phyloP scores from a whole-genome alignment of 2,329 filamentous ascomycete genomes.

The Sporothrix schenckii region DNA sequence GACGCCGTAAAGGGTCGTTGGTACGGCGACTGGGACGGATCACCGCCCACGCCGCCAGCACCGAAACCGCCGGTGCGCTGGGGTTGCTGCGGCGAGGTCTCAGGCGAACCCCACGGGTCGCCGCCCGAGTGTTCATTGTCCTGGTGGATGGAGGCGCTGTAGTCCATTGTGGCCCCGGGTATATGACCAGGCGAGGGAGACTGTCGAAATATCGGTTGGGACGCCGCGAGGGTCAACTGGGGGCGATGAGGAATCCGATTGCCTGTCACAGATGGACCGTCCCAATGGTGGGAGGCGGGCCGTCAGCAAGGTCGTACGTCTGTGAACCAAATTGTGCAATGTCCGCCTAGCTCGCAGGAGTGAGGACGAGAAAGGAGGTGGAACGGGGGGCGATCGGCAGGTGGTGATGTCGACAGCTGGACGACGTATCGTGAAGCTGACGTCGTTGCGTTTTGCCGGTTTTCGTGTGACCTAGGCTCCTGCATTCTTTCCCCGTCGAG shows the following conservation, averaged over 20 bases:
- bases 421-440: slow-evolving; percentile 19
- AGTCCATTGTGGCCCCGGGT: slow-evolving; percentile 54
- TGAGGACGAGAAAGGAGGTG: background rate
- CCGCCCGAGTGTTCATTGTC: slow-evolving; percentile 57
- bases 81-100: slow-evolving; percentile 52
- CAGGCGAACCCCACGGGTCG: slow-evolving; percentile 62
- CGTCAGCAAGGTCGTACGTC: background rate
- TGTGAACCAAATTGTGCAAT: background rate
- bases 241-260: slow-evolving; percentile 14
- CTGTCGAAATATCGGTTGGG: background rate
- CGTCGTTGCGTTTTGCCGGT: slow-evolving; percentile 18
- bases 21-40: slow-evolving; percentile 50
- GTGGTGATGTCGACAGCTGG: slow-evolving; percentile 2
- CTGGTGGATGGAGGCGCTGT: slow-evolving; percentile 57
- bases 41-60: slow-evolving; percentile 47
- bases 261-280: background rate
- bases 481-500: background rate
- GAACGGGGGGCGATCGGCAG: too few species aligned
- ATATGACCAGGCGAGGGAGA: background rate
- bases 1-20: slow-evolving; percentile 43
- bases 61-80: slow-evolving; percentile 49
- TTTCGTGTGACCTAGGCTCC: slow-evolving; percentile 22
- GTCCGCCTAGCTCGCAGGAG: background rate
- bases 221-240: background rate
- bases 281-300: slow-evolving; percentile 2